Base-by-base conservation (phyloP, 2,329 filamentous ascomycete species). In the Xylariaceae sp. region DNA sequence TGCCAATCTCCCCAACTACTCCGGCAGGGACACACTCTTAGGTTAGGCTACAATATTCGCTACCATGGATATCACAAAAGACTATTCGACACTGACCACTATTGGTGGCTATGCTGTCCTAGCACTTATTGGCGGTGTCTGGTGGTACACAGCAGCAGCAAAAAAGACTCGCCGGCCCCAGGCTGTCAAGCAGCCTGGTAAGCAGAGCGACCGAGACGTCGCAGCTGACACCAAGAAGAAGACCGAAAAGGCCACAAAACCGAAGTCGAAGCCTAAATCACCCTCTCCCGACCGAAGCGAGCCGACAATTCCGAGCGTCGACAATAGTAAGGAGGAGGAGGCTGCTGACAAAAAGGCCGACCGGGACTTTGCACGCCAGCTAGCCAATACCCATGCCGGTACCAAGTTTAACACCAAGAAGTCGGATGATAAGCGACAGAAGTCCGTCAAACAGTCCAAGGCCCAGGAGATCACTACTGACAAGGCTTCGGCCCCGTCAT, bases 311-410 rank as follows among this genome's bases (percentile, higher is more conserved):
- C 32, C 72, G 44, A 46, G 64, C 37, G 62, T 70, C 18, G 72
- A 77, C 53, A 81, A 77, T 53, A 72, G 68, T 44, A 54, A 59
- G 29, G 67, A 68, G 9, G 60, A 75, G 6, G 84, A 87, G 54
- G 82, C 82, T 37, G 77, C 85, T 50, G 85, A 87, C 67, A 88
- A 88, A 69, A 82, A 81, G 64, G 64, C 66, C 45, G 67, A 70
- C 37, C 62, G 64, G 16, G 88, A 92, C 61, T 93, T 94, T 70
- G 91, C 91, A 26, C 82, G 82, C 65, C 87, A 89, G 69, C 79
- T 94, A 62, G 77, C 84, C 52, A 87, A 82, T 64, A 81, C 87
- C 44, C 88, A 91, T 75, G 79, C 88, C 60, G 90, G 90, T 53
- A 83, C 81, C 58, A 82, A 83, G 66, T 81, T 83, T 63, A 76